phyloP scores from a whole-genome alignment of 2,329 filamentous ascomycete genomes.

The Fusarium sp. region DNA sequence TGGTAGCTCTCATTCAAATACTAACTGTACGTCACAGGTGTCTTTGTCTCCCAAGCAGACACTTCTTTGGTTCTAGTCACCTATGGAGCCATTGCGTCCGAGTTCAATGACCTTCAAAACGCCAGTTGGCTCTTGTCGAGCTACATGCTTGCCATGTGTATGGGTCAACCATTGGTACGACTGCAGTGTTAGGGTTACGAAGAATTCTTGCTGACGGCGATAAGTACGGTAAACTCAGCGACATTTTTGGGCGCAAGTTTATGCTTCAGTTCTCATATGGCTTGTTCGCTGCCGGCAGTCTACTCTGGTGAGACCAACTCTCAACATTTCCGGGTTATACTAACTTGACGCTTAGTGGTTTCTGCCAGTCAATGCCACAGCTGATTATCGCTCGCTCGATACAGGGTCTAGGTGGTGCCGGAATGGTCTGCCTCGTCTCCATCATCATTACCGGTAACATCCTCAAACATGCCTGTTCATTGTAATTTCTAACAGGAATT shows the following conservation, averaged over 20 bases:
- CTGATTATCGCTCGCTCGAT: background rate
- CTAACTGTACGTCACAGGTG: background rate
- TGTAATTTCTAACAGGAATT: background rate
- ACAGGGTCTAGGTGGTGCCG: background rate
- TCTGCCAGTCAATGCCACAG: background rate
- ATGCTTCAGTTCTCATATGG: background rate
- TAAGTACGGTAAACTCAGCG: background rate
- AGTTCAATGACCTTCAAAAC: background rate
- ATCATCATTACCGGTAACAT: background rate
- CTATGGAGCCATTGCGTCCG: background rate
- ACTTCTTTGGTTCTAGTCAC: background rate
- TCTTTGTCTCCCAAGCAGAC: background rate
- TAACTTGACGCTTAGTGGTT: background rate
- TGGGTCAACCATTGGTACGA: background rate
- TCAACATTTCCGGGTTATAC: background rate
- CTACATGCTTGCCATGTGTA: background rate
- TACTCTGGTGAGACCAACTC: background rate
- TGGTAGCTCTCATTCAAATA: background rate
- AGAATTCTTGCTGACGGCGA: background rate
- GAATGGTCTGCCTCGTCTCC: background rate
- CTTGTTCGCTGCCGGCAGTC: background rate
- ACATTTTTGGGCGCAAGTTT: background rate
- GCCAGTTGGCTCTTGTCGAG: background rate
- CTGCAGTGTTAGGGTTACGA: background rate
- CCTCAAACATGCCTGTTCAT: too few relatives aligned